Evolutionary conservation across 2,329 filamentous ascomycete genomes (phyloP), one percentile per base, ranked within the genome.

Genomic region (Sporothrix inflata): DNA sequence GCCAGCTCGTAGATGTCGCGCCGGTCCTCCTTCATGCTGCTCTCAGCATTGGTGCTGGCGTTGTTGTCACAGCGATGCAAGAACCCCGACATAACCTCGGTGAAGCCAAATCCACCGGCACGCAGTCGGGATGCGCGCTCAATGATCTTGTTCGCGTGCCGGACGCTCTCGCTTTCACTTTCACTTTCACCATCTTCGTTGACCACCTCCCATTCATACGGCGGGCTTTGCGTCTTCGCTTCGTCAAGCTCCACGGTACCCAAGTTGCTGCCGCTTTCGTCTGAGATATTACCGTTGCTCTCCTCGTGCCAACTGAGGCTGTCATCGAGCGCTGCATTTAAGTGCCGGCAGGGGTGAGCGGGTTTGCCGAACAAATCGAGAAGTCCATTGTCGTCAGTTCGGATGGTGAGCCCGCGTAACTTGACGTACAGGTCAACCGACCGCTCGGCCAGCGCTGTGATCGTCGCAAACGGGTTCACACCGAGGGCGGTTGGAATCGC

Each of bases 401-500:
- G 83, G 69, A 90, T 85, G 6, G 72, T 74, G 12, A 89, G 81
- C 0, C 76, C 76, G 7, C 82, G 76, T 9, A 80, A 79, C 69
- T 80, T 74, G 1, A 85, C 83, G 68, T 86, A 86, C 6, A 83
- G 78, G 69, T 88, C 85, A 7, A 91, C 84, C 0, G 87, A 87
- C 11, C 90, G 83, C 79, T 92, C 90, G 0, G 90, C 89, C 24
- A 93, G 84, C 2, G 90, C 90, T 0, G 89, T 86, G 74, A 92
- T 92, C 0, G 90, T 92, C 1, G 90, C 90, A 69, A 91, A 85
- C 0, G 90, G 90, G 76, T 92, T 92, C 3, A 89, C 88, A 16
- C 89, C 86, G 1, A 92, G 81, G 0, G 90, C 86, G 8, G 86
- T 85, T 0, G 90, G 90, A 19, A 92, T 85, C 0, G 88, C 80